These are phyloP conservation scores for Fusarium nisikadoi DNA, from an alignment of 2,329 filamentous ascomycete species.

Conservation along the genomic window DNA sequence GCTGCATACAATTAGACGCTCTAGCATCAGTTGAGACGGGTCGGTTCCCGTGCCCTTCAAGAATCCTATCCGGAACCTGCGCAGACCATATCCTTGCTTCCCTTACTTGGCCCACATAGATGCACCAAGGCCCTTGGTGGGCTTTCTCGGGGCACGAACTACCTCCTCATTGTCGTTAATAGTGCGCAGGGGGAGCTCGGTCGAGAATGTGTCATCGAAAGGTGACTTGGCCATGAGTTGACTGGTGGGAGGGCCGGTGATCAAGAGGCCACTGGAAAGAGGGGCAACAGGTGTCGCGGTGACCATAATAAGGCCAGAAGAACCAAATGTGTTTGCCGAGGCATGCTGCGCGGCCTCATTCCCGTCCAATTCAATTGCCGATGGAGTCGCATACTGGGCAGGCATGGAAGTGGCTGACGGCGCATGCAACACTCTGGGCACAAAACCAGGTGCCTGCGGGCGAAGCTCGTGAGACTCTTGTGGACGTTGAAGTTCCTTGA, in stretches of 20 bases:
- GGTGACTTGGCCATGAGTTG: slow-evolving; percentile 22
- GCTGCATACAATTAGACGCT: background rate
- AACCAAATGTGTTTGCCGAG: background rate
- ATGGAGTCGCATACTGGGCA: background rate
- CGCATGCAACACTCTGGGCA: background rate
- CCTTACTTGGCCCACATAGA: slow-evolving; percentile 39
- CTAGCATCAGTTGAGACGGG: background rate
- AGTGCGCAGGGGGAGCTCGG: background rate
- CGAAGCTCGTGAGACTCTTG: slow-evolving; percentile 18
- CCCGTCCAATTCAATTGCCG: background rate
- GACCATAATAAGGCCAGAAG: background rate
- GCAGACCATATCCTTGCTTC: background rate
- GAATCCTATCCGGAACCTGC: background rate
- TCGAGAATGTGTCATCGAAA: background rate
- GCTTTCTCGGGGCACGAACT: slow-evolving; percentile 11
- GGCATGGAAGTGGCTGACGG: background rate
- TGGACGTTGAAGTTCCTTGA: slow-evolving; percentile 24
- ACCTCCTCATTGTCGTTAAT: background rate
- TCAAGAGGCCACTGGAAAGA: background rate
- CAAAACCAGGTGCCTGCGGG: slow-evolving; percentile 35
- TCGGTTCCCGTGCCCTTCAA: background rate
- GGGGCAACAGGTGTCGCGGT: background rate
- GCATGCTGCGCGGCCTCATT: background rate
- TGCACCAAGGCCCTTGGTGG: slow-evolving; percentile 24
- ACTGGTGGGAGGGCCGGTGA: slow-evolving; percentile 28